phyloP scores from a whole-genome alignment of 768 basidiomycete species.

The Suillus clintonianus region DNA sequence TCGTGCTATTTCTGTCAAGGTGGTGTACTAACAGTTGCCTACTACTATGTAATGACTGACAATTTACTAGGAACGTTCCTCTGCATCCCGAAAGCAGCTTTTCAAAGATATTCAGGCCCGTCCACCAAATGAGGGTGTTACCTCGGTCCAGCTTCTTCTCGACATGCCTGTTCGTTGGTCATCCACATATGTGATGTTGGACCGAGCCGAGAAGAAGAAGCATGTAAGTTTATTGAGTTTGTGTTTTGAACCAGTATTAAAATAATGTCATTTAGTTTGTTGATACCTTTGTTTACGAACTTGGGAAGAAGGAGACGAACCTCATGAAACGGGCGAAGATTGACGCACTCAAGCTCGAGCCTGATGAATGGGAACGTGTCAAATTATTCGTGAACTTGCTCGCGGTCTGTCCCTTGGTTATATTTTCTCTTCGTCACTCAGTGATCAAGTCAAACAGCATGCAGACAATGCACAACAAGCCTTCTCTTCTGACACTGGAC shows the following conservation, averaged over 20 bases:
- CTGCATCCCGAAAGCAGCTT: too few species aligned
- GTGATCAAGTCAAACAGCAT: slow-evolving; percentile 16
- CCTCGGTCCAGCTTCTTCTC: slow-evolving; percentile 39
- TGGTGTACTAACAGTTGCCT: slow-evolving; percentile 24
- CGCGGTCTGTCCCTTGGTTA: slow-evolving; percentile 11
- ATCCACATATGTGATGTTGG: slow-evolving; percentile 24
- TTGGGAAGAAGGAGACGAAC: slow-evolving; percentile 19
- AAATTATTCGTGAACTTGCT: slow-evolving; percentile 20
- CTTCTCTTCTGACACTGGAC: slow-evolving; percentile 28
- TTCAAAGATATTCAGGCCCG: too few species aligned
- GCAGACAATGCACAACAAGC: slow-evolving; percentile 32
- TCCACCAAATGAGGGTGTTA: slow-evolving; percentile 5
- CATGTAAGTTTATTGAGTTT: slow-evolving; percentile 6
- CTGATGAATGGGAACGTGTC: slow-evolving; percentile 25
- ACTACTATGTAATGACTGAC: too few species aligned
- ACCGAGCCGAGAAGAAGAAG: slow-evolving; percentile 18
- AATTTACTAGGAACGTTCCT: too few species aligned
- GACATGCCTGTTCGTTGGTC: slow-evolving; percentile 34
- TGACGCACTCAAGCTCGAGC: slow-evolving; percentile 8
- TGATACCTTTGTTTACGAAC: slow-evolving; percentile 23
- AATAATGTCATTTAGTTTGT: slow-evolving; percentile 12
- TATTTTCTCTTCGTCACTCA: neutral
- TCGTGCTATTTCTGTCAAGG: slow-evolving; percentile 25
- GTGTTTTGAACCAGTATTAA: neutral
- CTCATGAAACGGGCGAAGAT: slow-evolving; percentile 15